These are phyloP conservation scores for Infundibulicybe gibba DNA, from an alignment of 768 basidiomycete species.

Conservation along the genomic window DNA sequence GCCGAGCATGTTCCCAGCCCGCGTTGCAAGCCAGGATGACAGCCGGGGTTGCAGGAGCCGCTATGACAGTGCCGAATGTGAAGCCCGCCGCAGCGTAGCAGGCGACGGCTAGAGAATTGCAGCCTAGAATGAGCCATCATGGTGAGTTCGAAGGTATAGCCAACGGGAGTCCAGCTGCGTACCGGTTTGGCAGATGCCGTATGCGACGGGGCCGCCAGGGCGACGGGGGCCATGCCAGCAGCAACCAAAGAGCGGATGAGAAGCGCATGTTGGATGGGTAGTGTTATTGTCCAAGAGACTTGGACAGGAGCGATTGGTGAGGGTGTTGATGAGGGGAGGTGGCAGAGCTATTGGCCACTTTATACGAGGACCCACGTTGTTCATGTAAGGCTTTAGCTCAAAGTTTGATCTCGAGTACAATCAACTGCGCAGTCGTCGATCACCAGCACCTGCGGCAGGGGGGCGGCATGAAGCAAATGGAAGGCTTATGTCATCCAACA, in stretches of 20 bases:
- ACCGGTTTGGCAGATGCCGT: not conserved
- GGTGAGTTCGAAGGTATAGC: not conserved
- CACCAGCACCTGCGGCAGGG: too few species aligned
- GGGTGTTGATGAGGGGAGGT: too few species aligned
- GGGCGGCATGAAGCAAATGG: too few species aligned
- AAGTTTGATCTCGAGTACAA: too few species aligned
- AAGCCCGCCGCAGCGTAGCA: slow-evolving; percentile 38
- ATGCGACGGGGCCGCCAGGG: not conserved
- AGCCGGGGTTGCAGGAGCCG: slow-evolving; percentile 28
- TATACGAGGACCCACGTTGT: too few species aligned
- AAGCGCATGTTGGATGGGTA: not conserved
- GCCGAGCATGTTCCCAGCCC: not conserved
- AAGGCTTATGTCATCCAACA: too few species aligned
- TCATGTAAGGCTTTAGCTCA: too few species aligned
- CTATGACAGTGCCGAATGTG: slow-evolving; percentile 35
- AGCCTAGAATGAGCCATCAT: not conserved
- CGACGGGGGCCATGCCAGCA: not conserved
- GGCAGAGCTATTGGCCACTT: too few species aligned
- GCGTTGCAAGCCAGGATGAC: slow-evolving; percentile 36
- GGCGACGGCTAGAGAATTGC: slow-evolving; percentile 33
- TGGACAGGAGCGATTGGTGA: too few species aligned
- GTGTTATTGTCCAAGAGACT: too few species aligned
- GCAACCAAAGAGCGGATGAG: not conserved
- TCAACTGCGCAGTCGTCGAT: too few species aligned
- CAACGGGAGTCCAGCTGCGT: not conserved